Conservation (phyloP, 139 green algal species). For the Tetraselmis striata region DNA sequence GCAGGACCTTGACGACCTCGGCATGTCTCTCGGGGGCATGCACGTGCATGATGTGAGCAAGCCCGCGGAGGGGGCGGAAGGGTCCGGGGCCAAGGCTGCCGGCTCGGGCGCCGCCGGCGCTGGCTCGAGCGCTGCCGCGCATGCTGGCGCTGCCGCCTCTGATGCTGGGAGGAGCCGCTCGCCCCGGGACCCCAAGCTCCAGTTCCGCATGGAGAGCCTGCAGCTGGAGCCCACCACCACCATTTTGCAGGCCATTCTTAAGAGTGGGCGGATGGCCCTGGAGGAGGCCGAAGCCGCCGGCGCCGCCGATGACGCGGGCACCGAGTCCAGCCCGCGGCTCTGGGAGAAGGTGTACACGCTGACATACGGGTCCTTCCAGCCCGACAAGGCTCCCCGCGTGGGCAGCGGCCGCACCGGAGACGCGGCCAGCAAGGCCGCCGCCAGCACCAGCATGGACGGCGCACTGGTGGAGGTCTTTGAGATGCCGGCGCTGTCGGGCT, state of each 20-base stretch:
- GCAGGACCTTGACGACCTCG: background rate
- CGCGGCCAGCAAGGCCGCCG: background rate
- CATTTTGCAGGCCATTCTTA: constrained; percentile 80
- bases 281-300: constrained; percentile 6
- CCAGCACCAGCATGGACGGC: constrained; percentile 10
- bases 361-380: constrained; percentile 42
- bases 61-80: background rate
- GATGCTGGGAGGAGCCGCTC: constrained; percentile 5
- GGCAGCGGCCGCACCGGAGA: background rate
- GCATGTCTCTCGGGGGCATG: background rate
- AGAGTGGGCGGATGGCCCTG: constrained; percentile 21
- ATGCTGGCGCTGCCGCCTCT: constrained; percentile 7
- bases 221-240: constrained; percentile 44
- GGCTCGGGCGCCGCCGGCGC: constrained; percentile 2
- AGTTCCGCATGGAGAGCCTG: constrained; percentile 54
- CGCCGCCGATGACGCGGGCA: background rate
- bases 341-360: constrained; percentile 88
- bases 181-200: constrained; percentile 39
- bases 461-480: constrained; percentile 47
- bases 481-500: constrained; percentile 24
- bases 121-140: constrained; percentile 7
- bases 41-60: background rate
- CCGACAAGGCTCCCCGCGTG: background rate
- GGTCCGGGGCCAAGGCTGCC: background rate
- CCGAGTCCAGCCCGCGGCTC: constrained; percentile 32